Percentiles rank a stretch among this genome's conserved stretches.
phyloP scores from a whole-genome alignment of 441 rosid species.

The Arabidopsis hybrid region DNA sequence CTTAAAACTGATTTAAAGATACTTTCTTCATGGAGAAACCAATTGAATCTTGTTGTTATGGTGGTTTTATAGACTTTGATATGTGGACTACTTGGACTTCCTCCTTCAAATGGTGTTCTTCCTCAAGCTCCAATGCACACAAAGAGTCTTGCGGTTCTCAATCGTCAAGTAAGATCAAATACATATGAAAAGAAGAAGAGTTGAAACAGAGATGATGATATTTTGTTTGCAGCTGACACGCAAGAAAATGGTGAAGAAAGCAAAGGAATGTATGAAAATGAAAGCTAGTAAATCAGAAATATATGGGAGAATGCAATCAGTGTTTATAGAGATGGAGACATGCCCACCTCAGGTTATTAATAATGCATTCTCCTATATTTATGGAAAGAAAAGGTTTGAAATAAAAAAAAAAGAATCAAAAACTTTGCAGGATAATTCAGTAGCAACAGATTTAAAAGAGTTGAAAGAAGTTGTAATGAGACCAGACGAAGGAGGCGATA shows the following conservation, averaged over 20 bases:
- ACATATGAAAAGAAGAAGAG: neutral
- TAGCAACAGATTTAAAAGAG: slow-evolving; percentile 55
- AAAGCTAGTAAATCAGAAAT: slow-evolving; percentile 69
- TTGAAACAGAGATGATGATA: neutral
- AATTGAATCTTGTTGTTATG: slow-evolving; percentile 12
- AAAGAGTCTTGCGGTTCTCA: slow-evolving; percentile 82
- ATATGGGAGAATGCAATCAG: slow-evolving; percentile 80
- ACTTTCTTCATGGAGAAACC: neutral
- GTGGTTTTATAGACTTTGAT: slow-evolving; percentile 60
- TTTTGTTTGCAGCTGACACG: slow-evolving; percentile 59
- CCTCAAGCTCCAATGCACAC: slow-evolving; percentile 96
- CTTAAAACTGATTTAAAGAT: neutral
- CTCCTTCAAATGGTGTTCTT: slow-evolving; percentile 88
- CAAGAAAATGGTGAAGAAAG: slow-evolving; percentile 76
- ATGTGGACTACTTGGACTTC: slow-evolving; percentile 85
- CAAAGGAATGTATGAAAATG: slow-evolving; percentile 66
- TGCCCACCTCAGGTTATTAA: slow-evolving; percentile 53
- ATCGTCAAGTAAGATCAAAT: slow-evolving; percentile 59
- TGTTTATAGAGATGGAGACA: slow-evolving; percentile 73
- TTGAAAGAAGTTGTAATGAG: slow-evolving; percentile 72
- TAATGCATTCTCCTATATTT: slow-evolving; percentile 21
- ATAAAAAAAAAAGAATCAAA: neutral
- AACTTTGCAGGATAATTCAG: slow-evolving; percentile 34
- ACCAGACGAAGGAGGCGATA: slow-evolving; percentile 48
- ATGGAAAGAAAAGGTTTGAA: neutral